Conservation (phyloP, 495 filamentous ascomycete genomes). For the Hyaloscypha hepaticicola region DNA sequence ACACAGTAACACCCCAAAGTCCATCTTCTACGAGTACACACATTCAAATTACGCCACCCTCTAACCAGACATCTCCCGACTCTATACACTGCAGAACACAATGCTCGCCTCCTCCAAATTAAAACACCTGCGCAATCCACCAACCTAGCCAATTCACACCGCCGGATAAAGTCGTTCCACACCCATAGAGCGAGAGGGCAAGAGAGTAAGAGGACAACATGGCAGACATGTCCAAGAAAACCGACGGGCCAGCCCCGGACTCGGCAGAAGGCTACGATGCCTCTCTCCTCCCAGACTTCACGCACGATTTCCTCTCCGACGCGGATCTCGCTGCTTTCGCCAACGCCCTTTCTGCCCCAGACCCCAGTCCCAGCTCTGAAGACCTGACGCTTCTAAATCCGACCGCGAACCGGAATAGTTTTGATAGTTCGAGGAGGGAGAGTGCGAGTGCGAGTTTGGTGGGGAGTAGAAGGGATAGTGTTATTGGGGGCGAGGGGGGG, state of each 20-base stretch:
- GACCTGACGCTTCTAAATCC: conserved; percentile 32
- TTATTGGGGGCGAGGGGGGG: conserved; percentile 12
- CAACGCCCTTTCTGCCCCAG: conserved; percentile 55
- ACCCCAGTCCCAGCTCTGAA: conserved; percentile 41
- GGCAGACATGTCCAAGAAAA: conserved; percentile 29
- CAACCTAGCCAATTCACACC: not conserved
- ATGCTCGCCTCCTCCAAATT: not conserved
- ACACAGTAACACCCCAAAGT: not conserved
- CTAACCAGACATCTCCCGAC: not conserved
- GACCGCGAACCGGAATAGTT: not conserved
- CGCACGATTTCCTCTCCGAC: conserved; percentile 63
- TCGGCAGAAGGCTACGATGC: conserved; percentile 30
- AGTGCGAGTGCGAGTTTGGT: conserved; percentile 9
- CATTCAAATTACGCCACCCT: not conserved
- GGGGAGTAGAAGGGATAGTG: not conserved
- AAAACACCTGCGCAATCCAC: not conserved
- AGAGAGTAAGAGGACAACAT: conserved; percentile 13
- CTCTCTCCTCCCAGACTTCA: conserved; percentile 47
- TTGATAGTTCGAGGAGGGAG: conserved; percentile 5
- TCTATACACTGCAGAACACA: not conserved
- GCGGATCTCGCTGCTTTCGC: conserved; percentile 57
- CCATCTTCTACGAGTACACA: too few relatives aligned
- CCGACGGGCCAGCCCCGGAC: conserved; percentile 29
- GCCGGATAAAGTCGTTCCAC: not conserved
- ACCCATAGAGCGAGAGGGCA: not conserved